Evolutionary conservation across 495 filamentous ascomycete species (phyloP).

Genomic region (Hypoxylon fuscum): DNA sequence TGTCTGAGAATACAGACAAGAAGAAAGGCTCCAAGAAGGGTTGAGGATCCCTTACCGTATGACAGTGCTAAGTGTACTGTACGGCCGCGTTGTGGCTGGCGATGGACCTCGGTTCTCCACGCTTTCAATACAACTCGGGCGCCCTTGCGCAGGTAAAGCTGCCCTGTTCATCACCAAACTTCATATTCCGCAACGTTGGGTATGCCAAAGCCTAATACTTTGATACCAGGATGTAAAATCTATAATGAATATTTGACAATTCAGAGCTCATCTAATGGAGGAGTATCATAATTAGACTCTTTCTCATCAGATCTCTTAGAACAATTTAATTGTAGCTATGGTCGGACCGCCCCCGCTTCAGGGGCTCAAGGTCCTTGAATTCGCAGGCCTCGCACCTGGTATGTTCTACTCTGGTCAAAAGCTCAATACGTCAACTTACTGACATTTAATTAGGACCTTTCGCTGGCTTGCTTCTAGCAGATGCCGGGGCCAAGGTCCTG

Average conservation of each 20-base stretch:
- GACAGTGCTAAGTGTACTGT: constrained; percentile 18
- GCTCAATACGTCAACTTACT: not conserved
- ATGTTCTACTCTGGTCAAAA: constrained; percentile 31
- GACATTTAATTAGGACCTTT: constrained; percentile 72
- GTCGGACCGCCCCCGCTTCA: constrained; percentile 68
- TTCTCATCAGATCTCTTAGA: constrained; percentile 2
- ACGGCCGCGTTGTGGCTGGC: constrained; percentile 14
- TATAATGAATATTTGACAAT: not conserved
- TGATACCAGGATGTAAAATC: not conserved
- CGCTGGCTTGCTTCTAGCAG: constrained; percentile 85
- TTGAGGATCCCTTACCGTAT: constrained; percentile 12
- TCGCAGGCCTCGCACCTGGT: constrained; percentile 91
- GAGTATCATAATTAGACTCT: not conserved
- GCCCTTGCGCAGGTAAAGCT: not conserved
- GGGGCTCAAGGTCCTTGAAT: constrained; percentile 84
- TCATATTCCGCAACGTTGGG: not conserved
- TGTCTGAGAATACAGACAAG: constrained; percentile 65
- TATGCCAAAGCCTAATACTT: not conserved
- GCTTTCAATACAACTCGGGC: constrained; percentile 1
- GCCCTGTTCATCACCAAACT: constrained; percentile 1
- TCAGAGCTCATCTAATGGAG: not conserved
- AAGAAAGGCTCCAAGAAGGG: constrained; percentile 56
- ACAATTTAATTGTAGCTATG: no score
- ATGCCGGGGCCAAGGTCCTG: constrained; percentile 87
- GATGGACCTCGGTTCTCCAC: constrained; percentile 32